A percentile compares a stretch with the other conserved stretches of the same genome.
phyloP scores from a whole-genome alignment of 495 filamentous ascomycete species.

The Choiromyces venosus region DNA sequence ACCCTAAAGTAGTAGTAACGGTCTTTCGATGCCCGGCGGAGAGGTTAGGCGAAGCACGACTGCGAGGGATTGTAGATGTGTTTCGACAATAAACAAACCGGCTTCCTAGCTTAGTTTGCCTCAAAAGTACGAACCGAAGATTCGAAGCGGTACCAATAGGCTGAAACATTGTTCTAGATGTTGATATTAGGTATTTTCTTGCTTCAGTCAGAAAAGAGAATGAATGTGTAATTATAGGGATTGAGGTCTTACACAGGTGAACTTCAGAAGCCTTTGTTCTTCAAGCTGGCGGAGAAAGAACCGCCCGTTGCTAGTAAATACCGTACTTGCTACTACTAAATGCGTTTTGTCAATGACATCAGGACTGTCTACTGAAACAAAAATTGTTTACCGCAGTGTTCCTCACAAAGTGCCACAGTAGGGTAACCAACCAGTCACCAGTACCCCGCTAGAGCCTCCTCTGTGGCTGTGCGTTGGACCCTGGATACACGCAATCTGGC shows the following conservation, averaged over 20 bases:
- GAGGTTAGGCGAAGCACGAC: background rate
- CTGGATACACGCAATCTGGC: background rate
- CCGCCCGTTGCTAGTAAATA: background rate
- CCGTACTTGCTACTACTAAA: background rate
- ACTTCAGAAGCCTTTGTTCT: background rate
- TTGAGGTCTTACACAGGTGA: background rate
- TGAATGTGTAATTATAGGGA: background rate
- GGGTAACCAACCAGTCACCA: background rate
- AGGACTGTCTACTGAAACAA: background rate
- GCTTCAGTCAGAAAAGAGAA: background rate
- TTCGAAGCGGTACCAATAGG: background rate
- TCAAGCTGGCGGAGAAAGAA: background rate
- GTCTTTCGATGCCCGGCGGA: background rate
- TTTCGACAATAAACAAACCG: background rate
- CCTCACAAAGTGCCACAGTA: background rate
- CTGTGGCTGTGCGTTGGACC: background rate
- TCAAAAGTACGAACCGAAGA: background rate
- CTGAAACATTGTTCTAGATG: background rate
- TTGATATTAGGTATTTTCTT: background rate
- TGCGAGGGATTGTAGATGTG: background rate
- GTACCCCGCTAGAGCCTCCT: background rate
- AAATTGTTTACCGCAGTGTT: background rate
- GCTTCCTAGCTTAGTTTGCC: background rate
- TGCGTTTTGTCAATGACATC: background rate
- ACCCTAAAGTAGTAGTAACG: slow-evolving; percentile 12